These are phyloP conservation scores for Pilaira anomala DNA, from an alignment of 192 early-diverging fungal species.

Conservation along the genomic window DNA sequence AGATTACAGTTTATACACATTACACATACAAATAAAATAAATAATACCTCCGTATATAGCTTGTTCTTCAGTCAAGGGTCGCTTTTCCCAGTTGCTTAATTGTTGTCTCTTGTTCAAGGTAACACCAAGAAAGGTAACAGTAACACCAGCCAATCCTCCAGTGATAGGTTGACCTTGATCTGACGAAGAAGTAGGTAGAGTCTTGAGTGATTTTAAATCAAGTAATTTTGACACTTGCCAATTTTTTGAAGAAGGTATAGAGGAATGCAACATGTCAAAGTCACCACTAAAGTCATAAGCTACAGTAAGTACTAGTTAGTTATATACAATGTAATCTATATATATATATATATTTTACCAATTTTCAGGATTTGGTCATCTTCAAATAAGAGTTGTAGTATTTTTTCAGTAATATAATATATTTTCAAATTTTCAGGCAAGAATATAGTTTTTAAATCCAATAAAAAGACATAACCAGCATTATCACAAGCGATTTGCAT, in stretches of 20 bases:
- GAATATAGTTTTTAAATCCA: conserved; percentile 24
- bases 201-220: conserved; percentile 28
- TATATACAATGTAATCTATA: neutral
- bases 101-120: conserved; percentile 38
- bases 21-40: neutral
- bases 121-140: conserved; percentile 13
- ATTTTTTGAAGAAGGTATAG: conserved; percentile 21
- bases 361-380: conserved; percentile 16
- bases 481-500: conserved; percentile 33
- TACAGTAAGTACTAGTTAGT: neutral
- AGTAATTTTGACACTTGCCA: conserved; percentile 20
- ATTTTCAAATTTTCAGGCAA: neutral
- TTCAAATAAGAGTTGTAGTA: conserved; percentile 13
- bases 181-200: neutral
- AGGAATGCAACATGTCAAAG: conserved; percentile 12
- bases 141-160: conserved; percentile 29
- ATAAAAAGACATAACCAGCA: conserved; percentile 14
- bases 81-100: conserved; percentile 39
- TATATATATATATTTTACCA: conserved; percentile 11
- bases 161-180: neutral
- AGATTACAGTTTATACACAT: too few species aligned
- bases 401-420: conserved; percentile 10
- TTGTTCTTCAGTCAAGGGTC: conserved; percentile 32
- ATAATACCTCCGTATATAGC: conserved; percentile 32
- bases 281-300: conserved; percentile 38